Base-by-base conservation (phyloP, 441 rosid species). In the Populus trichocarpa region DNA sequence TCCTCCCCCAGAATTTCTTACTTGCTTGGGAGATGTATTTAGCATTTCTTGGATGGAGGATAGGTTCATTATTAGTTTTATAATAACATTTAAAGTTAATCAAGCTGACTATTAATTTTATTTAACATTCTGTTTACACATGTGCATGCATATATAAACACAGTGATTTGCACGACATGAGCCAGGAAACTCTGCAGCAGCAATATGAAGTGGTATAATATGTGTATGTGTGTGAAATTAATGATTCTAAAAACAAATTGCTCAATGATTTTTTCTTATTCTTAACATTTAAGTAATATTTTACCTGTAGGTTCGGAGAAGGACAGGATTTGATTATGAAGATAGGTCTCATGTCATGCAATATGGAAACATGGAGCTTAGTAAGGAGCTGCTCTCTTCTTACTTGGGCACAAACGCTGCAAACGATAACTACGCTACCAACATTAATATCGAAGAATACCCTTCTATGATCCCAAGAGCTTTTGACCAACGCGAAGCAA, bases 1-100 rank as follows among this genome's bases (percentile, higher is more conserved):
- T 72, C 69, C 89, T 69, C 83, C 88, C 36, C 7, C 76, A 4
- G 86, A 85, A 33, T 85, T 76, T 75, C 74, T 38, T 26, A 81
- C 84, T 72, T 90, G 97, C 79, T 81, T 92, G 13, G 97, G 97
- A 20, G 97, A 90, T 42, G 18, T 79, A 46, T 92, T 89, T 67
- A 92, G 94, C 76, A 75, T 90, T 81, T 86, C 97, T 73, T 92
- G 97, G 97, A 77, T 89, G 89, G 94, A 92, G 78, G 93, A 92
- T 82, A 87, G 96, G 96, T 92, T 77, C 38, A 30, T 42, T 25
- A 11, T n/a, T 36, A 2, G 12, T 53, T 16, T 2, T 12, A 16
- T 11, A 16, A 1, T 28, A 65, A 1, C 23, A 38, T 14, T 8
- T 66, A 2, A 33, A 53, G 57, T 53, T 16, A 16, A 53, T 53